Percentiles rank a stretch among this genome's conserved stretches.
phyloP scores from a whole-genome alignment of 352 stramenopile species.

The Phytophthora kernoviae region DNA sequence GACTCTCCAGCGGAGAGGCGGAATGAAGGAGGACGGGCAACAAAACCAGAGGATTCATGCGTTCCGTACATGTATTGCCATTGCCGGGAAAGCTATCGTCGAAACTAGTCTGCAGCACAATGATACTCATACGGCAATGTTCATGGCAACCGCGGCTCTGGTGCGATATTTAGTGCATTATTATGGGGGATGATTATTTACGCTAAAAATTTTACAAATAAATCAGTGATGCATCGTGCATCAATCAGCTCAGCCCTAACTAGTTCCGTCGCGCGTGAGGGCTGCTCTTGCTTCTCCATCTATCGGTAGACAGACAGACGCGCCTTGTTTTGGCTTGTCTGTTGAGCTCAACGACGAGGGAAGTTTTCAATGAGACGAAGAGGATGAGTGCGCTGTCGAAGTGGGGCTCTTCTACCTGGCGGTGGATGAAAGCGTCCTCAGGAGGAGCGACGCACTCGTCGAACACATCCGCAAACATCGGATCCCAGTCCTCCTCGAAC shows the following conservation, averaged over 20 bases:
- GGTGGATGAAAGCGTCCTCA: conserved; percentile 64
- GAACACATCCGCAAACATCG: conserved; percentile 60
- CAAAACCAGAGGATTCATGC: too few relatives aligned
- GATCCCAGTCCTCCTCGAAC: conserved; percentile 38
- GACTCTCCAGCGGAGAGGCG: too few relatives aligned
- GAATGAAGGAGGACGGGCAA: too few relatives aligned
- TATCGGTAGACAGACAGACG: too few relatives aligned
- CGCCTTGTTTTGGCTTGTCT: neutral
- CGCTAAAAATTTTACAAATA: conserved; percentile 32
- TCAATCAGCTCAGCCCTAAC: neutral
- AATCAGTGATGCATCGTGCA: conserved; percentile 16
- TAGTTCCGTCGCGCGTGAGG: conserved; percentile 12
- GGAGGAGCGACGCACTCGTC: conserved; percentile 53
- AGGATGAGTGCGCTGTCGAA: conserved; percentile 15
- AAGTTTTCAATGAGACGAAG: conserved; percentile 46
- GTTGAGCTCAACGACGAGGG: conserved; percentile 22
- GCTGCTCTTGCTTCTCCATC: conserved; percentile 3
- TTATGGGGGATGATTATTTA: conserved; percentile 11
- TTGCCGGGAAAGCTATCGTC: too few relatives aligned
- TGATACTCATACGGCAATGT: neutral
- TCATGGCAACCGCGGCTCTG: conserved; percentile 9
- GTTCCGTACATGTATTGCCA: too few relatives aligned
- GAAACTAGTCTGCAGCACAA: too few relatives aligned
- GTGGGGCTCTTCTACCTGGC: conserved; percentile 36
- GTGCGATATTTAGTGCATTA: conserved; percentile 10